Percentiles rank a stretch among this genome's conserved stretches.
Evolutionary conservation across 768 basidiomycete genomes (phyloP).

Genomic region (Tylopilus sp.): DNA sequence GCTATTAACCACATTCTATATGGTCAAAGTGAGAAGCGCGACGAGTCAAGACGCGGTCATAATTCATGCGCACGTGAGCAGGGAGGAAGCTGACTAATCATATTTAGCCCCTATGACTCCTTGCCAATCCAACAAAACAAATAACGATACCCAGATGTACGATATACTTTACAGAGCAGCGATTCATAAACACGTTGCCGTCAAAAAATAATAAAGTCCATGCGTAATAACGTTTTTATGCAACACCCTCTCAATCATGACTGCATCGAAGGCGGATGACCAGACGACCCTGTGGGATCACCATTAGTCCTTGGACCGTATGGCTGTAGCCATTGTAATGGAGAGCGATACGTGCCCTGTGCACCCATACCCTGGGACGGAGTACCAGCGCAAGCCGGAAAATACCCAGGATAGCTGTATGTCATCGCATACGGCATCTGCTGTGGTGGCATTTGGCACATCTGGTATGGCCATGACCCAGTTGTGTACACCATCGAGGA

Average conservation of each 20-base stretch:
- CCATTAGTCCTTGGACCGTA: slow-evolving; percentile 36
- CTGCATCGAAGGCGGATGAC: slow-evolving; percentile 10
- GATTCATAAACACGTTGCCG: slow-evolving; percentile 4
- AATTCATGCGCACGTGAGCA: background rate
- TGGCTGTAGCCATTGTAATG: slow-evolving; percentile 35
- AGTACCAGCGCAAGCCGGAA: slow-evolving; percentile 13
- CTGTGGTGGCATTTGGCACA: slow-evolving; percentile 16
- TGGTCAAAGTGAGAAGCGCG: background rate
- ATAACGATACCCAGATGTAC: background rate
- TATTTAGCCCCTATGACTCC: background rate
- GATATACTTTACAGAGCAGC: slow-evolving; percentile 21
- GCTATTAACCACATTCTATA: slow-evolving; percentile 49
- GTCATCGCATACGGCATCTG: slow-evolving; percentile 19
- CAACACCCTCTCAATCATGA: slow-evolving; percentile 5
- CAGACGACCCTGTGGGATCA: slow-evolving; percentile 30
- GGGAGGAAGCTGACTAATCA: background rate
- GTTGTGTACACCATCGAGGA: slow-evolving; percentile 17
- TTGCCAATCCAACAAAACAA: slow-evolving; percentile 3
- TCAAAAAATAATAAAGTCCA: slow-evolving; percentile 6
- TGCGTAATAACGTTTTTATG: background rate
- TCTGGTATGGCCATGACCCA: slow-evolving; percentile 34
- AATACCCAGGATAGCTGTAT: slow-evolving; percentile 23
- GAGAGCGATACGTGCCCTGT: slow-evolving; percentile 25
- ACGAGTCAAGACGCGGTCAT: background rate
- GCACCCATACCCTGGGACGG: slow-evolving; percentile 15